Conservation (phyloP, 2,329 filamentous ascomycete species). For the Phaeoacremonium minimum region DNA sequence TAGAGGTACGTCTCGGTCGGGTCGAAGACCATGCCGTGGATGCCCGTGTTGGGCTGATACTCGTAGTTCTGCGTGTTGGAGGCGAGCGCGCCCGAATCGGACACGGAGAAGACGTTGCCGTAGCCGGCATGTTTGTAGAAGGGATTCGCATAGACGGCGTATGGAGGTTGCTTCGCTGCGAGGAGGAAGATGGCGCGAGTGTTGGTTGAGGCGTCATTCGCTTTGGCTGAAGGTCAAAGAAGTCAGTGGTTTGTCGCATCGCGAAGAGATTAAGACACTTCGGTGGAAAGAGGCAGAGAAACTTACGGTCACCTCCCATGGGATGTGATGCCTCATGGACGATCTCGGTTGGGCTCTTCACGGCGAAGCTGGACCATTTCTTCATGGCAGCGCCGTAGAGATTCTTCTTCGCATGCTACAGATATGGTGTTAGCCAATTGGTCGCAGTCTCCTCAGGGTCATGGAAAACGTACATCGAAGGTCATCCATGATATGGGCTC, state of each 20-base stretch:
- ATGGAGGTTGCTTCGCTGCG: constrained; percentile 71
- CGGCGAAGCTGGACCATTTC: constrained; percentile 81
- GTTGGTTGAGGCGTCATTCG: constrained; percentile 67
- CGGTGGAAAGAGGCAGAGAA: neutral
- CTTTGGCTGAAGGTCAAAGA: constrained; percentile 48
- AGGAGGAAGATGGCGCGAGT: constrained; percentile 88
- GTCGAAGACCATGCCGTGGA: constrained; percentile 82
- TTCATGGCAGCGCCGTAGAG: constrained; percentile 92
- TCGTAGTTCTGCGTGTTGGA: constrained; percentile 68
- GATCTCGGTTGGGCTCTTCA: constrained; percentile 72
- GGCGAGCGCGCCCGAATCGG: constrained; percentile 51
- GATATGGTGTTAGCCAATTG: constrained; percentile 12
- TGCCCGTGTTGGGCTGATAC: constrained; percentile 65
- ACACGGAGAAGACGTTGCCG: constrained; percentile 71
- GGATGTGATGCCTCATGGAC: constrained; percentile 69
- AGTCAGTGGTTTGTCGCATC: neutral
- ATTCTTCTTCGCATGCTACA: constrained; percentile 72
- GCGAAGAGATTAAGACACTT: constrained; percentile 1
- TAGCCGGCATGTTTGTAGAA: constrained; percentile 84
- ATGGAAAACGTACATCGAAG: constrained; percentile 64
- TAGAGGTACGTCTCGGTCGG: constrained; percentile 70
- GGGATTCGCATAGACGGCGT: constrained; percentile 82
- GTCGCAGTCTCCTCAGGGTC: neutral
- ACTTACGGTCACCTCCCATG: constrained; percentile 70
- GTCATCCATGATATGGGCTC: constrained; percentile 95